phyloP scores from a whole-genome alignment of 2,329 filamentous ascomycete species.

The Fusarium gaditjirri region DNA sequence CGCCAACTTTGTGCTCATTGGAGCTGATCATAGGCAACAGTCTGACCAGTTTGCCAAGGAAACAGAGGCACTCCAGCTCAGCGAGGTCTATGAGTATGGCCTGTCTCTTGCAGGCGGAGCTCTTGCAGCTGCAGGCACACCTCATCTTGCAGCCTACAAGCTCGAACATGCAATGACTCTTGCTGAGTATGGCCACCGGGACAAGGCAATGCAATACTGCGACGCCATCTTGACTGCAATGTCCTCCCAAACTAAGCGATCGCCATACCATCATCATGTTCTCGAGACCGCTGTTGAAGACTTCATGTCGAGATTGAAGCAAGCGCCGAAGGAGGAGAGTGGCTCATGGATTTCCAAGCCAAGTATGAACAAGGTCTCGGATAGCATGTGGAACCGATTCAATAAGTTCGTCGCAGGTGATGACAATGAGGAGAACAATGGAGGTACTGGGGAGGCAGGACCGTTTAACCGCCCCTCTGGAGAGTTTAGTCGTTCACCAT shows the following conservation, averaged over 20 bases:
- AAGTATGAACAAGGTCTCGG: slow-evolving; percentile 95
- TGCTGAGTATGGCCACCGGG: slow-evolving; percentile 82
- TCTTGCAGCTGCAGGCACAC: slow-evolving; percentile 67
- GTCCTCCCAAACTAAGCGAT: slow-evolving; percentile 82
- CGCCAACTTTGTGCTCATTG: slow-evolving; percentile 83
- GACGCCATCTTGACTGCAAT: slow-evolving; percentile 82
- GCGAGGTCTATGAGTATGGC: slow-evolving; percentile 94
- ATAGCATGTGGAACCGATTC: slow-evolving; percentile 89
- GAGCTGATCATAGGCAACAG: slow-evolving; percentile 80
- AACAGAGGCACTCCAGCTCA: slow-evolving; percentile 89
- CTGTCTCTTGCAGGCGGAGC: slow-evolving; percentile 72
- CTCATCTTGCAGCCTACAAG: slow-evolving; percentile 92
- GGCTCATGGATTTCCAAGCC: slow-evolving; percentile 94
- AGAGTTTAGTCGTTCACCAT: slow-evolving; percentile 79
- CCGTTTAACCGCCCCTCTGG: slow-evolving; percentile 85
- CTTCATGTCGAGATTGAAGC: slow-evolving; percentile 82
- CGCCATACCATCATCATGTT: slow-evolving; percentile 83
- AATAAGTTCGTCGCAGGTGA: slow-evolving; percentile 97
- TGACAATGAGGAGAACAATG: slow-evolving; percentile 82
- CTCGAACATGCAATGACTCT: slow-evolving; percentile 85
- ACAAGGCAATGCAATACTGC: slow-evolving; percentile 91
- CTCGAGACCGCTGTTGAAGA: slow-evolving; percentile 85
- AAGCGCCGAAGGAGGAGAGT: slow-evolving; percentile 83
- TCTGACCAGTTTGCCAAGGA: slow-evolving; percentile 80
- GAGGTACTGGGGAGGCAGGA: slow-evolving; percentile 71